Evolutionary conservation across 768 basidiomycete genomes (phyloP).

Genomic region (Rhizopogon vinicolor): DNA sequence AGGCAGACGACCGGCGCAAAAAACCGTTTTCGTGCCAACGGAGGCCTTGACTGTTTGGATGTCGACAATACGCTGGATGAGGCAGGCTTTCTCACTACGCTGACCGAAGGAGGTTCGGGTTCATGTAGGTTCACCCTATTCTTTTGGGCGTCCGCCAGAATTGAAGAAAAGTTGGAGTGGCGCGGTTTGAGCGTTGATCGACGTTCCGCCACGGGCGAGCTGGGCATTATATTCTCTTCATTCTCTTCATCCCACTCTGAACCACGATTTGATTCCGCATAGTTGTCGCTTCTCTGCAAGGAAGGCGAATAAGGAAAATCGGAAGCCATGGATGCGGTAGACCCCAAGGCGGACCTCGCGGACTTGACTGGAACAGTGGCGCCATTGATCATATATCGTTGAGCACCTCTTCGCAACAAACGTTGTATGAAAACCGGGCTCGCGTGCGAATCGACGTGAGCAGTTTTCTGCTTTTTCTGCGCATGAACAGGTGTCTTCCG

Average conservation of each 20-base stretch:
- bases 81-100: background rate
- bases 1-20: constrained; percentile 4
- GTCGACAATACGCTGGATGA: constrained; percentile 8
- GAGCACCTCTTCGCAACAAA: background rate
- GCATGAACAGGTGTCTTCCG: constrained; percentile 27
- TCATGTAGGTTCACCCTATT: constrained; percentile 32
- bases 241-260: constrained; percentile 17
- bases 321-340: constrained; percentile 2
- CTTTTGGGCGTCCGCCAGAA: constrained; percentile 35
- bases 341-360: background rate
- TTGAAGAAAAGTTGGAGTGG: constrained; percentile 31
- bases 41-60: constrained; percentile 7
- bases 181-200: constrained; percentile 10
- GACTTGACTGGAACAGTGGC: background rate
- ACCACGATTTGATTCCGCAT: constrained; percentile 9
- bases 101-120: background rate
- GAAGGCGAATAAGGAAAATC: constrained; percentile 4
- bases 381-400: background rate
- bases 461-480: constrained; percentile 17
- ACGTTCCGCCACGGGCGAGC: constrained; percentile 3
- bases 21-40: constrained; percentile 4
- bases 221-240: constrained; percentile 14
- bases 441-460: background rate
- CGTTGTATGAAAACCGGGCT: background rate
- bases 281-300: constrained; percentile 9